phyloP scores from a whole-genome alignment of 352 stramenopile species.

The Phytopythium chamaehyphon region DNA sequence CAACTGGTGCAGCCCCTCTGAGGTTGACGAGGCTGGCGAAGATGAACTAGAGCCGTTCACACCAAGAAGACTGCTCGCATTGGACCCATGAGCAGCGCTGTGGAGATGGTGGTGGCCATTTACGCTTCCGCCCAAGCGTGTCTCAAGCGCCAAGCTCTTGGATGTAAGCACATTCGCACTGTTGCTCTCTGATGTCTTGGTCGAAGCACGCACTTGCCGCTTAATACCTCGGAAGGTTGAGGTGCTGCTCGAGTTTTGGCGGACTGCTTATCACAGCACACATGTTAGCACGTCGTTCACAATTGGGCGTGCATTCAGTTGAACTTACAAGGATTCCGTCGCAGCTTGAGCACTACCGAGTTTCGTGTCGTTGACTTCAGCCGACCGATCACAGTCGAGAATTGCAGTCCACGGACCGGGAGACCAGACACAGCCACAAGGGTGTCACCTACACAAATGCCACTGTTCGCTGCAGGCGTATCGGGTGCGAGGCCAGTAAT shows the following conservation, averaged over 20 bases:
- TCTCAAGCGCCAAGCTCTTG: conserved; percentile 70
- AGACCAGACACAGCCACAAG: conserved; percentile 69
- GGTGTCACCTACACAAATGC: conserved; percentile 77
- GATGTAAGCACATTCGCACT: conserved; percentile 71
- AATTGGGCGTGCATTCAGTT: background rate
- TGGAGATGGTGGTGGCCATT: conserved; percentile 19
- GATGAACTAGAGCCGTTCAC: conserved; percentile 9
- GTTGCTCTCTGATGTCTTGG: conserved; percentile 61
- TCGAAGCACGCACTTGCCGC: conserved; percentile 38
- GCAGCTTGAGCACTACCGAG: conserved; percentile 76
- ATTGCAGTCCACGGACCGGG: conserved; percentile 71
- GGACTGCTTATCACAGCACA: conserved; percentile 30
- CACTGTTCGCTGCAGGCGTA: conserved; percentile 64
- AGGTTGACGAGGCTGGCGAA: conserved; percentile 8
- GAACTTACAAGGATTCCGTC: conserved; percentile 70
- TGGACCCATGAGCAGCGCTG: conserved; percentile 16
- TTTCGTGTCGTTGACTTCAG: conserved; percentile 78
- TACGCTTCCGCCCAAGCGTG: conserved; percentile 44
- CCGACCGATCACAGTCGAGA: conserved; percentile 75
- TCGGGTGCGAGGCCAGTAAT: conserved; percentile 73
- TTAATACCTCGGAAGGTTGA: conserved; percentile 58
- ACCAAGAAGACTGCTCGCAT: background rate
- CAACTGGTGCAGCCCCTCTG: conserved; percentile 21
- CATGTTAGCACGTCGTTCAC: conserved; percentile 1
- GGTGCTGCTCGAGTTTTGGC: conserved; percentile 52